Base-by-base conservation (phyloP, 306 rosid genomes). In the Sesbania bispinosa region DNA sequence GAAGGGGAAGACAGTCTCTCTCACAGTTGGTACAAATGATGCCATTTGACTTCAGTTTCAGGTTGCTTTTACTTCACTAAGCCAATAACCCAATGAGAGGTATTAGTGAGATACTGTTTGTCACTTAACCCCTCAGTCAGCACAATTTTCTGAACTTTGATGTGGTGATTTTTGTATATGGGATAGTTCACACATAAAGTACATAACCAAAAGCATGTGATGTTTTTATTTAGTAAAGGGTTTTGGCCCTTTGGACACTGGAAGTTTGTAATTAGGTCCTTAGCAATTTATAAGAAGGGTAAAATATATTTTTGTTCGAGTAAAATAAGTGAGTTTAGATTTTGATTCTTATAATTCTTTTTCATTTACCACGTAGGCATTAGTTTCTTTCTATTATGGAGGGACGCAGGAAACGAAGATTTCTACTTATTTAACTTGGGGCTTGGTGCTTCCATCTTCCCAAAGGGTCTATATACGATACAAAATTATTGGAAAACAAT, bases 21-120 rank as follows among this genome's bases (percentile, higher is more conserved):
- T 84, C 95, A 64, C 87, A 90, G 19, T 6, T 82, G 36, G 85
- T 89, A 30, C 95, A 94, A 81, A 79, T 90, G 65, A 80, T 52
- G 89, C 93, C 97, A 0, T 94, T 90, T 74, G 95, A 94, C 71
- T 94, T 94, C 85, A 84, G 85, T 72, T 94, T 94, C 82, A 85
- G 98, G 80, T 79, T 90, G 79, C 96, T 94, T 62, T 57, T 94
- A 67, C 90, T 74, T 35, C 69, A 72, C 5, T 79, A 36, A 73
- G n/a, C n/a, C n/a, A n/a, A n/a, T n/a, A n/a, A n/a, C n/a, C n/a
- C n/a, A n/a, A n/a, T n/a, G n/a, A n/a, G n/a, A n/a, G n/a, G n/a
- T n/a, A n/a, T n/a, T n/a, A n/a, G n/a, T n/a, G n/a, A n/a, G n/a
- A n/a, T n/a, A n/a, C n/a, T n/a, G n/a, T n/a, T n/a, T n/a, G n/a